Evolutionary conservation across 2,329 filamentous ascomycete genomes (phyloP), one percentile per base, ranked within the genome.

Genomic region (Apiospora koreana): DNA sequence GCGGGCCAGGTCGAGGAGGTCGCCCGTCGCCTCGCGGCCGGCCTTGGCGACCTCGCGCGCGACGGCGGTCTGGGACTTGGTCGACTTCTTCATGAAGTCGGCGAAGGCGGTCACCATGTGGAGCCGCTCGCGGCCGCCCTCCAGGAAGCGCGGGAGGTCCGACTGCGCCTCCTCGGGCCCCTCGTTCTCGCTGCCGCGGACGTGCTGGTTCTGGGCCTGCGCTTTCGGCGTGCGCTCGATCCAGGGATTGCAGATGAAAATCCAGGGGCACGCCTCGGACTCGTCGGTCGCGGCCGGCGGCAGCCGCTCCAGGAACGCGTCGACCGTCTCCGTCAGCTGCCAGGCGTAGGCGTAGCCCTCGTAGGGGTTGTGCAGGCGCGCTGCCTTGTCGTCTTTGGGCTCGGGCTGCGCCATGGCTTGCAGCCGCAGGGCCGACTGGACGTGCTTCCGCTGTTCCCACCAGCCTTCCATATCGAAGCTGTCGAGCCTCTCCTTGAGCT

Each of bases 191-290:
- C 85, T 84, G 1, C 84, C 85, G 54, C 77, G 81, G 69, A 83
- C 79, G 18, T 71, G 70, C 71, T 83, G 81, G 68, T 79, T 83
- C 45, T 79, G 72, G 6, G 79, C 78, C 38, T 76, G 74, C 9
- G 70, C 72, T 70, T 79, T 83, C 62, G 76, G 73, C 21, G 80
- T 80, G 6, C 80, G 79, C 3, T 78, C 76, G 71, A 83, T 83
- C 75, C 87, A 86, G 0, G 91, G 92, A 78, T 94, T 94, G 68
- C 86, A 87, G 54, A 93, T 87, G 83, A 87, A 94, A 65, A 97
- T 93, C 92, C 93, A 96, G 0, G 87, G 86, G 2, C 86, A 84
- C 0, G 81, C 74, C 0, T 76, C 76, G 1, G 79, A 80, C 3
- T 81, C 78, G 2, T 83, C 79, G 1, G 90, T 93, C 1, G 86